Evolutionary conservation across 495 filamentous ascomycete species (phyloP).

Genomic region (Aspergillus coremiiformis): DNA sequence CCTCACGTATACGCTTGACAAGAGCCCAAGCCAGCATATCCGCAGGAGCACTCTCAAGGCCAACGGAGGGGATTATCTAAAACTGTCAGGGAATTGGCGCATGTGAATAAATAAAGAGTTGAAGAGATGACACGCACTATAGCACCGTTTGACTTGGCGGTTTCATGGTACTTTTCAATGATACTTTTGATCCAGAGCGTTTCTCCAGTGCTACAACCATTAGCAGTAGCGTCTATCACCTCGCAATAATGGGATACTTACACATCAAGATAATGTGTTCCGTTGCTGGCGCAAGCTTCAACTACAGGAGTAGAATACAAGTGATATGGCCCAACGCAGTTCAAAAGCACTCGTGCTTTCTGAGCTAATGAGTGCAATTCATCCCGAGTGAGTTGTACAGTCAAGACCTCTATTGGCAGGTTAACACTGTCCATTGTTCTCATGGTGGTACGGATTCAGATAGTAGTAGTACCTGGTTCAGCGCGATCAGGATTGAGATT

Average conservation of each 20-base stretch:
- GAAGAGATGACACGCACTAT: slow-evolving; percentile 47
- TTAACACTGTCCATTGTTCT: slow-evolving; percentile 9
- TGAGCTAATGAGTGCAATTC: slow-evolving; percentile 60
- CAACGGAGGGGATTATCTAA: slow-evolving; percentile 79
- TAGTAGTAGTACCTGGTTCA: slow-evolving; percentile 54
- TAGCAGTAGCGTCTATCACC: slow-evolving; percentile 2
- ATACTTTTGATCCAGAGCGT: slow-evolving; percentile 72
- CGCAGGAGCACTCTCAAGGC: slow-evolving; percentile 76
- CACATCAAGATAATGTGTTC: slow-evolving; percentile 88
- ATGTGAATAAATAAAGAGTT: not conserved
- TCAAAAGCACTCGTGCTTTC: slow-evolving; percentile 72
- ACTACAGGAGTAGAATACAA: slow-evolving; percentile 73
- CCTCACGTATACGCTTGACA: slow-evolving; percentile 54
- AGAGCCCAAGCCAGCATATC: slow-evolving; percentile 72
- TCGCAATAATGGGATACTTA: slow-evolving; percentile 15
- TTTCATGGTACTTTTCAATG: slow-evolving; percentile 70
- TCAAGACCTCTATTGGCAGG: slow-evolving; percentile 46
- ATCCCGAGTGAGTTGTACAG: slow-evolving; percentile 53
- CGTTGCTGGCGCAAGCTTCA: slow-evolving; percentile 77
- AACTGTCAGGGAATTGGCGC: slow-evolving; percentile 16
- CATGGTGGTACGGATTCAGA: slow-evolving; percentile 1
- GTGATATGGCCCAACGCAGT: slow-evolving; percentile 79
- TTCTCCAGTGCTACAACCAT: slow-evolving; percentile 61
- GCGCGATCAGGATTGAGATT: slow-evolving; percentile 60
- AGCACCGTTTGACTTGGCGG: slow-evolving; percentile 65